Conservation (phyloP, 2,329 filamentous ascomycete genomes). For the Tolypocladium amazonense region DNA sequence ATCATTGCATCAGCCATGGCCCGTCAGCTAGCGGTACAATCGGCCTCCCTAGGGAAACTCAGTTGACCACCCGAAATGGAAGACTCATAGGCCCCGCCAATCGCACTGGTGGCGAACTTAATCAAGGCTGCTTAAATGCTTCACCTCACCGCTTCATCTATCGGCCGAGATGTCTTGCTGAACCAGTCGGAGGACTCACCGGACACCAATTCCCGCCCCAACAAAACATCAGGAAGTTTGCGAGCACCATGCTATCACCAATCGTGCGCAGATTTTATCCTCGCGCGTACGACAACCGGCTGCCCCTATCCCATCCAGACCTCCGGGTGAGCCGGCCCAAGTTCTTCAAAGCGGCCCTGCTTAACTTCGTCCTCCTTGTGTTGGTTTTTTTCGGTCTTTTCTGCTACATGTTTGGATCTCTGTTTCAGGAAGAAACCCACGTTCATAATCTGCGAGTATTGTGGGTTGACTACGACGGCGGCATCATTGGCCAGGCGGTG, state of each 20-base stretch:
- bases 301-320: constrained; percentile 2
- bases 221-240: not conserved
- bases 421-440: constrained; percentile 9
- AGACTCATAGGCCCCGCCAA: not conserved
- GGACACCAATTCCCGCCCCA: not conserved
- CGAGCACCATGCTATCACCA: not conserved
- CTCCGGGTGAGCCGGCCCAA: constrained; percentile 2
- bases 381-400: constrained; percentile 11
- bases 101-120: not conserved
- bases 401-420: constrained; percentile 11
- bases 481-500: constrained; percentile 10
- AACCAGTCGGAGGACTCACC: not conserved
- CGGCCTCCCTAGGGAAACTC: not conserved
- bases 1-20: not conserved
- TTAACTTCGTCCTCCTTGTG: constrained; percentile 29
- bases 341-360: constrained; percentile 7
- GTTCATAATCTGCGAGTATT: constrained; percentile 7
- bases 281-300: constrained; percentile 5
- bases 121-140: not conserved
- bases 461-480: constrained; percentile 14
- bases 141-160: not conserved
- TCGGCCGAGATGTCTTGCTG: not conserved
- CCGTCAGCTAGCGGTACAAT: not conserved
- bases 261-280: constrained; percentile 5
- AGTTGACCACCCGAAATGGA: not conserved